Percentiles rank a stretch among this genome's conserved stretches.
Conservation (phyloP, 805 yeast species). For the Candida piceae region DNA sequence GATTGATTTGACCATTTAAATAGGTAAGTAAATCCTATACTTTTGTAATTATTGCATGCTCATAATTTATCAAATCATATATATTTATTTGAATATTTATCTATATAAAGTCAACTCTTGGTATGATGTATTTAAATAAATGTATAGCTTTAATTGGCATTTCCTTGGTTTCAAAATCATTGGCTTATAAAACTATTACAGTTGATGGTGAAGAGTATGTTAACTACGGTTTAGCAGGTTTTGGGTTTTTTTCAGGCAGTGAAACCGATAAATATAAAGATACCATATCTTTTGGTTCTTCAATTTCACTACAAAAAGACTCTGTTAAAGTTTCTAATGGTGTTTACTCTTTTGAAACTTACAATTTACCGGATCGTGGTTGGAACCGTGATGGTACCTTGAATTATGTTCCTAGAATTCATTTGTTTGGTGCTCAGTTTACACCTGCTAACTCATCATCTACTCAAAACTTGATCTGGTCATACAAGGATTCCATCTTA, state of each 20-base stretch:
- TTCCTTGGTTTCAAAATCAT: not conserved
- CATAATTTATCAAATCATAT: too few relatives aligned
- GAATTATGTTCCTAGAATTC: slow-evolving; percentile 24
- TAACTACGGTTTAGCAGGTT: slow-evolving; percentile 27
- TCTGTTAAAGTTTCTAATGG: slow-evolving; percentile 20
- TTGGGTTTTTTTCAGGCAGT: slow-evolving; percentile 23
- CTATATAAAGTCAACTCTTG: too few relatives aligned
- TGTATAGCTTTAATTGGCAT: not conserved
- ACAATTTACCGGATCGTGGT: slow-evolving; percentile 31
- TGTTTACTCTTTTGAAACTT: slow-evolving; percentile 25
- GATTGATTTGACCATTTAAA: too few relatives aligned
- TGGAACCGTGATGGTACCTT: slow-evolving; percentile 30
- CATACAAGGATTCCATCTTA: slow-evolving; percentile 24
- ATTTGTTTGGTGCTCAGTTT: slow-evolving; percentile 20
- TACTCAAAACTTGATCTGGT: slow-evolving; percentile 23
- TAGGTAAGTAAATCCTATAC: too few relatives aligned
- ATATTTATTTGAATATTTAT: too few relatives aligned
- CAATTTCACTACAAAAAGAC: slow-evolving; percentile 22
- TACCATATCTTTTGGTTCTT: slow-evolving; percentile 31
- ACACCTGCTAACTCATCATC: slow-evolving; percentile 20
- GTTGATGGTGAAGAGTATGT: slow-evolving; percentile 22
- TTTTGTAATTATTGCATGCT: too few relatives aligned
- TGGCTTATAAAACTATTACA: slow-evolving; percentile 9
- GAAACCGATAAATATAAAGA: slow-evolving; percentile 27
- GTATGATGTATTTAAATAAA: not conserved